These are phyloP conservation scores for Castanospermum australe DNA, from an alignment of 306 rosid genomes.

Conservation along the genomic window DNA sequence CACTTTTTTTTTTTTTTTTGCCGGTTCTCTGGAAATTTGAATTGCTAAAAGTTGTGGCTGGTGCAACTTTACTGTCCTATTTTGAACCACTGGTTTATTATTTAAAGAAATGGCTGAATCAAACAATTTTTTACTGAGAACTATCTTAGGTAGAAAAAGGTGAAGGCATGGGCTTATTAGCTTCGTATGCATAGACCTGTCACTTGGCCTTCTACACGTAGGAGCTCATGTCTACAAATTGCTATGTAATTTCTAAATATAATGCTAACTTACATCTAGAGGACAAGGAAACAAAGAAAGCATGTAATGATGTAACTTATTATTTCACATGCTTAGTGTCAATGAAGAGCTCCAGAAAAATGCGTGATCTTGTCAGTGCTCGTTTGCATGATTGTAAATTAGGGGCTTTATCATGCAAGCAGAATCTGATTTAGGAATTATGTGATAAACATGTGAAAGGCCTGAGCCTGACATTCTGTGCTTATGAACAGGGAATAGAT, in stretches of 20 bases:
- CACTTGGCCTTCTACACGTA: not conserved
- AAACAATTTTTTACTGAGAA: not conserved
- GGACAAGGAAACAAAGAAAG: not conserved
- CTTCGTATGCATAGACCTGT: not conserved
- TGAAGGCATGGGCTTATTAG: not conserved
- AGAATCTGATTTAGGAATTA: not conserved
- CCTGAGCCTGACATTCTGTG: not conserved
- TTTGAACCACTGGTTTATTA: not conserved
- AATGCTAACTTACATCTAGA: not conserved
- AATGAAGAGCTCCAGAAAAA: not conserved
- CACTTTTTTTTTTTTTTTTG: no score
- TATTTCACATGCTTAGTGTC: not conserved
- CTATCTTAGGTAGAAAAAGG: not conserved
- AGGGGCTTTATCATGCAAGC: not conserved
- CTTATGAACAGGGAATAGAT: conserved; percentile 53
- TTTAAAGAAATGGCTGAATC: not conserved
- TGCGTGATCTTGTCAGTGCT: not conserved
- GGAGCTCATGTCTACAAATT: not conserved
- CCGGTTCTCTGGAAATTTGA: no score
- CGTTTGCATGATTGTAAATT: not conserved
- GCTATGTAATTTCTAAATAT: not conserved
- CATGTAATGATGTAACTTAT: not conserved
- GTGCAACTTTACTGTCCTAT: not conserved
- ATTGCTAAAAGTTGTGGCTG: no score
- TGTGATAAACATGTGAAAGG: not conserved